Conservation (phyloP, 192 early-diverging fungal species). For the Coemansia sp. region DNA sequence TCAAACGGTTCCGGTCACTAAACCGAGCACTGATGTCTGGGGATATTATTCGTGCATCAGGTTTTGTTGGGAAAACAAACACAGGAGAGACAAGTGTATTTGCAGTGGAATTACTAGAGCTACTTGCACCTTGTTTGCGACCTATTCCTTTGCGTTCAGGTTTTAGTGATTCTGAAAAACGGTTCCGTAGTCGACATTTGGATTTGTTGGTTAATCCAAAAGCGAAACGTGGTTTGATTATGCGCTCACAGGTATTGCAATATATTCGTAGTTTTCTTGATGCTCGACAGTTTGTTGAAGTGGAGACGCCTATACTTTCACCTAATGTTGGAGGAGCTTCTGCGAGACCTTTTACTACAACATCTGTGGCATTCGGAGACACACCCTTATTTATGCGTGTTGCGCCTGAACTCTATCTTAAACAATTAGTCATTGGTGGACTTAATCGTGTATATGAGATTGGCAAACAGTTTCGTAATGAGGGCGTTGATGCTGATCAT, state of each 20-base stretch:
- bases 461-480: constrained; percentile 89
- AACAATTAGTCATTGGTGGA: constrained; percentile 86
- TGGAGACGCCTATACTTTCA: constrained; percentile 81
- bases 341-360: constrained; percentile 75
- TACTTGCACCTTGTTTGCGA: constrained; percentile 71
- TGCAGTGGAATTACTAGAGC: constrained; percentile 50
- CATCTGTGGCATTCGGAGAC: constrained; percentile 61
- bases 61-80: constrained; percentile 68
- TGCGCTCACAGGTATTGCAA: constrained; percentile 61
- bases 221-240: constrained; percentile 52
- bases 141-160: constrained; percentile 63
- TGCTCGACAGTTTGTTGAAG: constrained; percentile 69
- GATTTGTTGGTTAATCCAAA: constrained; percentile 73
- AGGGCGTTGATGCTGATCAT: constrained; percentile 84
- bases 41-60: constrained; percentile 64
- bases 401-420: constrained; percentile 83
- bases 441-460: constrained; percentile 83
- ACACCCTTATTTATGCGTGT: constrained; percentile 73
- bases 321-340: constrained; percentile 75
- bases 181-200: constrained; percentile 70
- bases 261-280: constrained; percentile 67
- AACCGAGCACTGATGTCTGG: constrained; percentile 59
- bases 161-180: constrained; percentile 64
- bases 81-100: constrained; percentile 69
- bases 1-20: constrained; percentile 40